Evolutionary conservation across 2,329 filamentous ascomycete species (phyloP).

Genomic region (Cryphonectria nitschkei): DNA sequence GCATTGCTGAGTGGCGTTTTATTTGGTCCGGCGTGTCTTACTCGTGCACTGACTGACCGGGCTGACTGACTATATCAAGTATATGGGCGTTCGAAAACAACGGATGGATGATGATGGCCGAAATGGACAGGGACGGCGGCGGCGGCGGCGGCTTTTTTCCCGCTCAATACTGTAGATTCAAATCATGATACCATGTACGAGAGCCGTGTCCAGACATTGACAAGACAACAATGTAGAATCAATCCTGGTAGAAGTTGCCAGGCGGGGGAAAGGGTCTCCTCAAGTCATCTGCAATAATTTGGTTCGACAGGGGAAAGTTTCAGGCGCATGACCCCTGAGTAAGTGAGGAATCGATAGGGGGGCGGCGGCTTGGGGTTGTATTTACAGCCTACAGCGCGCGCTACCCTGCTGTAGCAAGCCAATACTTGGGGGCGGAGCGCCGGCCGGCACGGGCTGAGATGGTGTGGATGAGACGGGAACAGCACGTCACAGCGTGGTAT

Average conservation of each 20-base stretch:
- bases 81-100: neutral
- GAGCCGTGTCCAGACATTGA: neutral
- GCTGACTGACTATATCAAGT: neutral
- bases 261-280: neutral
- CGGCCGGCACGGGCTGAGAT: constrained; percentile 7
- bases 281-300: neutral
- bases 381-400: neutral
- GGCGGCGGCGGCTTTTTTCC: neutral
- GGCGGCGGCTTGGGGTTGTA: neutral
- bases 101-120: neutral
- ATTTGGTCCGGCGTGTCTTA: neutral
- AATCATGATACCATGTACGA: constrained; percentile 22
- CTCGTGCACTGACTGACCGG: neutral
- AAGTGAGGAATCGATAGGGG: neutral
- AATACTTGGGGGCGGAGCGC: neutral
- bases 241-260: neutral
- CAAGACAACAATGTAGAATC: neutral
- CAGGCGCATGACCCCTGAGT: constrained; percentile 1
- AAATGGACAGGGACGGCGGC: neutral
- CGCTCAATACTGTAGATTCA: constrained; percentile 20
- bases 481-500: constrained; percentile 15
- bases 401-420: neutral
- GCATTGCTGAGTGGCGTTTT: constrained; percentile 23
- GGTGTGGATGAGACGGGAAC: constrained; percentile 1
- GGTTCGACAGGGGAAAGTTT: neutral